Evolutionary conservation across 163 green algal species (phyloP).

Genomic region (Scenedesmus sp.): DNA sequence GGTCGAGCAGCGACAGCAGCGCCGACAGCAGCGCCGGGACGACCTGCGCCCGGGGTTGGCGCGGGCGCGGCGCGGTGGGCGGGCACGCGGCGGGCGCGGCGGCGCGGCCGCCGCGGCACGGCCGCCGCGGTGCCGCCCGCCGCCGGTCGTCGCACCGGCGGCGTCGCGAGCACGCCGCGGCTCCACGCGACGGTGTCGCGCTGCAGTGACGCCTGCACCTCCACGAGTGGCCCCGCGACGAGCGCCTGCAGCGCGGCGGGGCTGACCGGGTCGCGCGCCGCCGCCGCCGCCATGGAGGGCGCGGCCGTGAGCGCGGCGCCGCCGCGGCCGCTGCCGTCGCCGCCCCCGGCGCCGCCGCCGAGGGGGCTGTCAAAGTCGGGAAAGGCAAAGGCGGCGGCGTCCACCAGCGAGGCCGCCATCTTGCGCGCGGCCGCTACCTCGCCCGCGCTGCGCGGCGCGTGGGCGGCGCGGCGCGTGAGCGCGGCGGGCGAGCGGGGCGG

Average conservation of each 20-base stretch:
- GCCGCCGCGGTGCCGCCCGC: not conserved
- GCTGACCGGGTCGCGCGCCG: not conserved
- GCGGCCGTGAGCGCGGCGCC: not conserved
- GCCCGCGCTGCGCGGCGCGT: too few relatives aligned
- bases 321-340: not conserved
- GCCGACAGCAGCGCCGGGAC: constrained; percentile 15
- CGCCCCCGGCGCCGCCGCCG: too few relatives aligned
- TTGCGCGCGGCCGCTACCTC: too few relatives aligned
- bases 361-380: too few relatives aligned
- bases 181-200: constrained; percentile 28
- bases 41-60: constrained; percentile 16
- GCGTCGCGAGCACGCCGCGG: constrained; percentile 30
- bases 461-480: too few relatives aligned
- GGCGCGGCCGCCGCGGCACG: not conserved
- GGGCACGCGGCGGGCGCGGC: too few relatives aligned
- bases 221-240: constrained; percentile 7
- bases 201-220: constrained; percentile 27
- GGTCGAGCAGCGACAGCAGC: constrained; percentile 17
- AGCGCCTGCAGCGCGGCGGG: constrained; percentile 2
- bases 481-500: too few relatives aligned
- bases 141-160: not conserved
- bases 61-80: too few relatives aligned
- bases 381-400: too few relatives aligned
- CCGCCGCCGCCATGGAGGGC: too few relatives aligned
- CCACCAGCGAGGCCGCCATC: not conserved